These are phyloP conservation scores for Aspergillus tamarii DNA, from an alignment of 2,329 filamentous ascomycete genomes.

Conservation along the genomic window DNA sequence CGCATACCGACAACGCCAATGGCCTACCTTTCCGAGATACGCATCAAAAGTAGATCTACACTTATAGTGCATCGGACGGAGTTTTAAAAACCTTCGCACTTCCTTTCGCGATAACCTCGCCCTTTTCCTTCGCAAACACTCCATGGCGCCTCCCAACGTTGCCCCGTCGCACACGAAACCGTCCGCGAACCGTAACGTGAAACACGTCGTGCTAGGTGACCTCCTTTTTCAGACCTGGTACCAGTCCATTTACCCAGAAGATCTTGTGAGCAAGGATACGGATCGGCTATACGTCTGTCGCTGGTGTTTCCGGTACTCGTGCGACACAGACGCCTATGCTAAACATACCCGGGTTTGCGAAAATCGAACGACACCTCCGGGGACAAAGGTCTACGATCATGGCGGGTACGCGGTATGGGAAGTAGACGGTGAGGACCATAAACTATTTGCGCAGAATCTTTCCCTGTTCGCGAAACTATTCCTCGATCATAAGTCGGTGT, in stretches of 20 bases:
- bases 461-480: slow-evolving; percentile 97
- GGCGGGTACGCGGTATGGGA: slow-evolving; percentile 87
- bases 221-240: slow-evolving; percentile 89
- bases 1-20: slow-evolving; percentile 6
- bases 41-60: not conserved
- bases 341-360: slow-evolving; percentile 56
- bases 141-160: slow-evolving; percentile 36
- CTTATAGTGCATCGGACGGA: slow-evolving; percentile 1
- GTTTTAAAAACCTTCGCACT: not conserved
- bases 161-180: slow-evolving; percentile 33
- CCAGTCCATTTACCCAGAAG: slow-evolving; percentile 82
- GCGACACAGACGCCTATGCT: slow-evolving; percentile 41
- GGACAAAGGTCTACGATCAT: slow-evolving; percentile 74
- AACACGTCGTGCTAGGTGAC: slow-evolving; percentile 83
- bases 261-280: slow-evolving; percentile 56
- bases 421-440: slow-evolving; percentile 85
- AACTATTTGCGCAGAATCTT: slow-evolving; percentile 91
- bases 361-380: slow-evolving; percentile 60
- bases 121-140: not conserved
- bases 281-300: slow-evolving; percentile 83
- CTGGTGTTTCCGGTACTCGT: slow-evolving; percentile 90
- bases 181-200: slow-evolving; percentile 71
- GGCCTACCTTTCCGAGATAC: slow-evolving; percentile 6
- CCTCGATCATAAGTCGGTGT: slow-evolving; percentile 96
- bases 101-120: not conserved